Conservation (phyloP, 306 rosid genomes). For the Acmispon strigosus region DNA sequence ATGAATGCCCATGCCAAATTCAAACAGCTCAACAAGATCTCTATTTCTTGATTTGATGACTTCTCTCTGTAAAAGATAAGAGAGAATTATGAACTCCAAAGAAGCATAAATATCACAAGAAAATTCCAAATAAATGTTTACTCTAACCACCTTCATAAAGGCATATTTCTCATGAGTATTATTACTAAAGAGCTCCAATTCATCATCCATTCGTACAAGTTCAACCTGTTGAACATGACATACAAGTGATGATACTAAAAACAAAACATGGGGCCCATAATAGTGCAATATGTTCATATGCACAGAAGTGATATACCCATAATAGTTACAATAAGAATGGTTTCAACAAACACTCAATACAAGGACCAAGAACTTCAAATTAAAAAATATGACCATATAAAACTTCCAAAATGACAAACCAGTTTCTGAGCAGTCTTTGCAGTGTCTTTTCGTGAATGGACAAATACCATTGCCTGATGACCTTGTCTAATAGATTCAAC, state of each 20-base stretch:
- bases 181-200: conserved; percentile 59
- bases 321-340: not conserved
- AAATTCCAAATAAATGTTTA: conserved; percentile 8
- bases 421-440: conserved; percentile 85
- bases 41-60: conserved; percentile 87
- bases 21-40: conserved; percentile 87
- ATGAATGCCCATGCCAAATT: conserved; percentile 82
- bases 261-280: conserved; percentile 14
- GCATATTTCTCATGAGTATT: conserved; percentile 61
- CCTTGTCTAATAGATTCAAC: conserved; percentile 84
- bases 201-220: conserved; percentile 69
- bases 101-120: conserved; percentile 7
- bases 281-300: not conserved
- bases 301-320: not conserved
- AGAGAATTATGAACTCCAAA: conserved; percentile 13
- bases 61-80: conserved; percentile 63
- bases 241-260: conserved; percentile 15
- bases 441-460: conserved; percentile 94
- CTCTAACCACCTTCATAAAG: conserved; percentile 54
- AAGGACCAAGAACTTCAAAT: conserved; percentile 15
- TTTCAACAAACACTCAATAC: not conserved
- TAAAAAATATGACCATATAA: conserved; percentile 5
- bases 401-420: conserved; percentile 39
- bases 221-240: conserved; percentile 56
- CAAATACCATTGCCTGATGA: conserved; percentile 96